phyloP scores from a whole-genome alignment of 2,329 filamentous ascomycete genomes.

The Trichoderma arundinaceum region DNA sequence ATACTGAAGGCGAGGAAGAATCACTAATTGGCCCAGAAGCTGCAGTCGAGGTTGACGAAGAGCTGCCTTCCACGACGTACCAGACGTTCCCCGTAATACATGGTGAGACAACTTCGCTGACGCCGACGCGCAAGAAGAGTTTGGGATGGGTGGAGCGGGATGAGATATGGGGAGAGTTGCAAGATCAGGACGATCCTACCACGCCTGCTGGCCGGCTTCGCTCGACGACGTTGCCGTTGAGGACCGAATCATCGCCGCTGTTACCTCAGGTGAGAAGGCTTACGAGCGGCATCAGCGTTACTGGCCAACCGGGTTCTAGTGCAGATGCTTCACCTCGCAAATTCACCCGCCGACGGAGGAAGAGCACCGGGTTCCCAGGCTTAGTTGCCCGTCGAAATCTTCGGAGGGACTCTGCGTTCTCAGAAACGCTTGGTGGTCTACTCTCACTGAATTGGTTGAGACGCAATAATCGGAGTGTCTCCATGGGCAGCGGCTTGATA shows the following conservation, averaged over 20 bases:
- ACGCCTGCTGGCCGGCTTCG: conserved; percentile 50
- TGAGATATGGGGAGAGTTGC: conserved; percentile 87
- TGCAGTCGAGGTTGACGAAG: conserved; percentile 50
- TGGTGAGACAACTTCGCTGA: conserved; percentile 48
- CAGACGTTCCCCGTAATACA: conserved; percentile 56
- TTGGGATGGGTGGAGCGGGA: conserved; percentile 69
- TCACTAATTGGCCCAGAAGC: conserved; percentile 58
- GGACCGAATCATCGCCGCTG: conserved; percentile 50
- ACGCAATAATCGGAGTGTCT: conserved; percentile 22
- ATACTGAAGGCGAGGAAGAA: conserved; percentile 66
- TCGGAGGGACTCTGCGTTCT: conserved; percentile 49
- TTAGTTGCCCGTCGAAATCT: conserved; percentile 59
- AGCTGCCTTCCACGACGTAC: conserved; percentile 41
- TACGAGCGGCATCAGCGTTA: conserved; percentile 38
- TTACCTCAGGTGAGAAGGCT: conserved; percentile 45
- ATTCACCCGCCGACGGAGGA: conserved; percentile 55
- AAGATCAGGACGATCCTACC: conserved; percentile 67
- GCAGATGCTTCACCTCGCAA: conserved; percentile 42
- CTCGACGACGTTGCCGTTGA: conserved; percentile 56
- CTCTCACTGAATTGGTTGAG: conserved; percentile 63
- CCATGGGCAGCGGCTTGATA: conserved; percentile 23
- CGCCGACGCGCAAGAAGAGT: conserved; percentile 54
- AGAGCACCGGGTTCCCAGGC: conserved; percentile 66
- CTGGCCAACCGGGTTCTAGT: conserved; percentile 41
- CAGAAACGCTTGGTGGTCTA: conserved; percentile 58